A percentile compares a stretch with the other conserved stretches of the same genome.
Conservation (phyloP, 1,284 basidiomycete genomes). For the Sparassis latifolia region DNA sequence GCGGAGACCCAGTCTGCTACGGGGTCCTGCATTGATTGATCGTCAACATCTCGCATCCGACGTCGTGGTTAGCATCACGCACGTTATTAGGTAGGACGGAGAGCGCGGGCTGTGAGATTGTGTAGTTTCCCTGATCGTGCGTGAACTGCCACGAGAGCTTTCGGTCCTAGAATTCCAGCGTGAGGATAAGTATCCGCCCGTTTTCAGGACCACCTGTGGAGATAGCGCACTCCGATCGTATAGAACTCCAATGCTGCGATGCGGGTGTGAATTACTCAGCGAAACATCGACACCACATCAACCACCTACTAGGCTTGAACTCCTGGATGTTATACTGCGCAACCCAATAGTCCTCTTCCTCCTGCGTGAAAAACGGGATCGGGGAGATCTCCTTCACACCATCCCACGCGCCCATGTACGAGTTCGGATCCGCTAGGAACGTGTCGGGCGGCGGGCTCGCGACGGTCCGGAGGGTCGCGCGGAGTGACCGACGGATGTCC, state of each 20-base stretch:
- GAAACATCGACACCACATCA: too few relatives aligned
- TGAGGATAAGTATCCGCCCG: too few relatives aligned
- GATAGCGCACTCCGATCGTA: conserved; percentile 29
- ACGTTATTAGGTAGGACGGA: conserved; percentile 50
- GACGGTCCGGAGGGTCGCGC: conserved; percentile 45
- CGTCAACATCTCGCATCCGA: too few relatives aligned
- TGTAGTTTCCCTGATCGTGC: conserved; percentile 49
- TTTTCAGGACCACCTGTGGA: too few relatives aligned
- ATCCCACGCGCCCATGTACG: conserved; percentile 49
- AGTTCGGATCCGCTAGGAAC: conserved; percentile 43
- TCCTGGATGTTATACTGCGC: conserved; percentile 50
- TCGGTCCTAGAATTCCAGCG: conserved; percentile 37
- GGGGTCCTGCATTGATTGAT: conserved; percentile 35
- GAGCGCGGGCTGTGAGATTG: conserved; percentile 50
- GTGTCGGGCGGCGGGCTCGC: conserved; percentile 45
- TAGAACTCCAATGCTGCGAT: conserved; percentile 4
- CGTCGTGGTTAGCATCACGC: conserved; percentile 5
- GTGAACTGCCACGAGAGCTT: conserved; percentile 43
- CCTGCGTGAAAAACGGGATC: conserved; percentile 47
- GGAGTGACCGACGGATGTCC: conserved; percentile 48
- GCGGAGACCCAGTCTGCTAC: conserved; percentile 55
- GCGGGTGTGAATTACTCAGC: too few relatives aligned
- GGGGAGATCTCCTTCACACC: conserved; percentile 45
- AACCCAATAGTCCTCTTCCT: conserved; percentile 64
- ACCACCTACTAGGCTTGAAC: conserved; percentile 51